Conservation (phyloP, 257 asterid genomes). For the Agastache rugosa region DNA sequence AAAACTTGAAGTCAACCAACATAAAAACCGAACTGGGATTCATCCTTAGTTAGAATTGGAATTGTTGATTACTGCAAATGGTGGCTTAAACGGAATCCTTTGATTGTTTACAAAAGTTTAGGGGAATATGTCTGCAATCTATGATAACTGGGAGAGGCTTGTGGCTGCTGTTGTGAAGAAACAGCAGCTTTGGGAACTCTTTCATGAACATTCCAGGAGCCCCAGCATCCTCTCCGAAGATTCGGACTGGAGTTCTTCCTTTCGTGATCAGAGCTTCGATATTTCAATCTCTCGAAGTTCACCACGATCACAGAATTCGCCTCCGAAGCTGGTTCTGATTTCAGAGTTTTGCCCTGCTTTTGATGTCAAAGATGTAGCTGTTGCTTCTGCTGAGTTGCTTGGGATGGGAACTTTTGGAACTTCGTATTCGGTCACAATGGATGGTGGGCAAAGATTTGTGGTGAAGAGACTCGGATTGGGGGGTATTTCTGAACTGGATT, state of each 20-base stretch:
- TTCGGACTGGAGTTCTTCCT: constrained; percentile 32
- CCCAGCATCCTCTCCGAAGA: constrained; percentile 39
- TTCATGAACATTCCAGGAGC: constrained; percentile 35
- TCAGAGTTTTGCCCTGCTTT: constrained; percentile 25
- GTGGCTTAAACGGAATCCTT: no score
- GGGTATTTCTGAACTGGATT: constrained; percentile 21
- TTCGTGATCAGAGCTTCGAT: background rate
- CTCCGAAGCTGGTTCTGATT: constrained; percentile 27
- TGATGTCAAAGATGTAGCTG: background rate
- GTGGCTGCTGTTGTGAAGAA: constrained; percentile 36
- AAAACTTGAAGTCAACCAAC: background rate
- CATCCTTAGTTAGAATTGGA: background rate
- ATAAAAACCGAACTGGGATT: no score
- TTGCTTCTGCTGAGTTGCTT: constrained; percentile 18
- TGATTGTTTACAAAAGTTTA: background rate
- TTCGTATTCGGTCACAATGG: background rate
- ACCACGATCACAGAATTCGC: background rate
- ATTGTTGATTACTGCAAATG: background rate
- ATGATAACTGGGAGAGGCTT: constrained; percentile 45
- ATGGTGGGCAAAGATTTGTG: constrained; percentile 16
- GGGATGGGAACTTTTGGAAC: constrained; percentile 36
- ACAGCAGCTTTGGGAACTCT: constrained; percentile 44
- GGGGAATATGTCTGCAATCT: constrained; percentile 31
- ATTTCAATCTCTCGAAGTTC: background rate
- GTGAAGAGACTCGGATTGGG: constrained; percentile 24